Percentiles rank a stretch among this genome's conserved stretches.
Evolutionary conservation across 306 rosid species (phyloP).

Genomic region (Prunus davidiana): DNA sequence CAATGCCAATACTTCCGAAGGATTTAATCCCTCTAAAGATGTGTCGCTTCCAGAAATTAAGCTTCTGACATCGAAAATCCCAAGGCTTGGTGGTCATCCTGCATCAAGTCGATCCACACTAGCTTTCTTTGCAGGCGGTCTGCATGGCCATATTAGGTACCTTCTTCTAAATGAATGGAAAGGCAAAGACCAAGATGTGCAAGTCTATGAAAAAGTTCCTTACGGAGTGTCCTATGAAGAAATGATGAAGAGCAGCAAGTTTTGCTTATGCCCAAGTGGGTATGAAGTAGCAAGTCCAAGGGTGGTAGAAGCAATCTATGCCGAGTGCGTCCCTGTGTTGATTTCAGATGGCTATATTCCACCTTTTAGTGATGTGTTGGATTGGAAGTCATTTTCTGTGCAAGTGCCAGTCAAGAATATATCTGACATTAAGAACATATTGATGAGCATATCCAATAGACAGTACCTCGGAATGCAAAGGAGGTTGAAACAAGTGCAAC

Average conservation of each 20-base stretch:
- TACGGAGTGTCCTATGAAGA: conserved; percentile 33
- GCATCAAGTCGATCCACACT: conserved; percentile 44
- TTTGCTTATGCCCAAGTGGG: conserved; percentile 60
- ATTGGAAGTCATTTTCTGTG: conserved; percentile 53
- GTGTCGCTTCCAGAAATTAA: conserved; percentile 55
- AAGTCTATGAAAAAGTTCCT: conserved; percentile 45
- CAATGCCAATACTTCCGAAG: conserved; percentile 68
- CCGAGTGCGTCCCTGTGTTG: conserved; percentile 62
- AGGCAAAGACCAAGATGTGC: conserved; percentile 54
- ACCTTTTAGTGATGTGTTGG: neutral
- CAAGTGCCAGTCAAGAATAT: conserved; percentile 44
- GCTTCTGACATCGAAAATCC: conserved; percentile 21
- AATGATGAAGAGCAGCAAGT: conserved; percentile 50
- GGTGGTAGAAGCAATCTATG: conserved; percentile 55
- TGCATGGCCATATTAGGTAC: conserved; percentile 54
- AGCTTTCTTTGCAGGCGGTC: conserved; percentile 54
- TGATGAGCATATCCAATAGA: conserved; percentile 44
- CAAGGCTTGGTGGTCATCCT: conserved; percentile 35
- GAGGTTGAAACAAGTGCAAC: conserved; percentile 48
- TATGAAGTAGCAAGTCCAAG: conserved; percentile 34
- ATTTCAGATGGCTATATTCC: conserved; percentile 52
- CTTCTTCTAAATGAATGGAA: conserved; percentile 42
- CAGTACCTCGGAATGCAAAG: conserved; percentile 36
- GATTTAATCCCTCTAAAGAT: conserved; percentile 57
- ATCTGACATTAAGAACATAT: conserved; percentile 46